Percentiles rank a stretch among this genome's conserved stretches.
phyloP scores from a whole-genome alignment of 371 early-diverging fungal species.

The Mycotypha africana region DNA sequence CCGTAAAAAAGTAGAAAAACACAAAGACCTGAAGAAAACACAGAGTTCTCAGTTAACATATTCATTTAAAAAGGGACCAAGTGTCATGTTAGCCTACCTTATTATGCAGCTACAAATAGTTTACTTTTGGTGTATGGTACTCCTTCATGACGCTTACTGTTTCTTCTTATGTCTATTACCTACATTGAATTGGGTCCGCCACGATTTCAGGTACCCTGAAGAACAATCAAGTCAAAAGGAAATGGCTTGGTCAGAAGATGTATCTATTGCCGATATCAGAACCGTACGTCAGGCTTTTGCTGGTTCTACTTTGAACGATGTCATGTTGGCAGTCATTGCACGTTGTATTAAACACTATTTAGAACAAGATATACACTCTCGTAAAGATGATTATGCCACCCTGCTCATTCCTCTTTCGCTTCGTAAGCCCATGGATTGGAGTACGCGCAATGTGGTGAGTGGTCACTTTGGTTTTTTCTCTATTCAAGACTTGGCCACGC shows the following conservation, averaged over 20 bases:
- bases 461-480: slow-evolving; percentile 33
- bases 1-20: slow-evolving; percentile 1
- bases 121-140: background rate
- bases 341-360: slow-evolving; percentile 23
- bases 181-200: slow-evolving; percentile 3
- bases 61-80: background rate
- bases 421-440: slow-evolving; percentile 18
- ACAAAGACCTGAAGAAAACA: background rate
- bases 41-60: no score
- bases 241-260: slow-evolving; percentile 32
- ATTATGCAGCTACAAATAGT: background rate
- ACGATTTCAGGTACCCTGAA: slow-evolving; percentile 26
- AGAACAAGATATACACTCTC: slow-evolving; percentile 9
- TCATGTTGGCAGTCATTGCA: slow-evolving; percentile 27
- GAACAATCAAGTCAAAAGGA: slow-evolving; percentile 21
- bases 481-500: slow-evolving; percentile 25
- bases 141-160: slow-evolving; percentile 13
- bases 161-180: slow-evolving; percentile 4
- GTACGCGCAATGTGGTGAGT: slow-evolving; percentile 23
- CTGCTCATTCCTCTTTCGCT: slow-evolving; percentile 32
- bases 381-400: slow-evolving; percentile 16
- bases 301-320: slow-evolving; percentile 32
- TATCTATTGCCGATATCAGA: slow-evolving; percentile 22
- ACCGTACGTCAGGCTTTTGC: slow-evolving; percentile 21
- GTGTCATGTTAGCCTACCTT: background rate